Conservation (phyloP, 257 asterid genomes). For the Eucommia ulmoides region DNA sequence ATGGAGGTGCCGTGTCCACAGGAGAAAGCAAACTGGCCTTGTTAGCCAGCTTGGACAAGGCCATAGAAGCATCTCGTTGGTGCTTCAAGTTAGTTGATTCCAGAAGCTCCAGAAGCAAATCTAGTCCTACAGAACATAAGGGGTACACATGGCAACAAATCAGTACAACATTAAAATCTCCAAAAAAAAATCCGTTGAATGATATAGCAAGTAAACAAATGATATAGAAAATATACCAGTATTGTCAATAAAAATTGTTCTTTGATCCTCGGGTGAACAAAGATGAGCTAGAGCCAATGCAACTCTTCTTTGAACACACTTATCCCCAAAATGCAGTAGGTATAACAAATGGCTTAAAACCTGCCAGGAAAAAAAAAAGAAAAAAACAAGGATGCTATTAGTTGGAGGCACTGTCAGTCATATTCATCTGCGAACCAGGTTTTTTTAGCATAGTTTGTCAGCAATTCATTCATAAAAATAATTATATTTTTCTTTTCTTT, state of each 20-base stretch:
- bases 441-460: no score
- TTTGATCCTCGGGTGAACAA: constrained; percentile 83
- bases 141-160: constrained; percentile 8
- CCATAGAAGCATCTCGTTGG: constrained; percentile 71
- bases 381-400: neutral
- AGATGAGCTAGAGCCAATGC: constrained; percentile 94
- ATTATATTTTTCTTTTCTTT: no score
- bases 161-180: no score
- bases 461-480: no score
- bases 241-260: constrained; percentile 61
- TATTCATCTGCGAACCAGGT: no score
- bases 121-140: constrained; percentile 45
- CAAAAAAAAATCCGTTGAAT: no score
- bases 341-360: constrained; percentile 78
- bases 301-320: constrained; percentile 63
- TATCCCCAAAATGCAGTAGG: constrained; percentile 80
- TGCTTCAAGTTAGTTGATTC: constrained; percentile 49
- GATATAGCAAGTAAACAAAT: constrained; percentile 5
- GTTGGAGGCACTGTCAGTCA: neutral
- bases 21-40: constrained; percentile 79
- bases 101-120: constrained; percentile 74
- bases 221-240: constrained; percentile 36
- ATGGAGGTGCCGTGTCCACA: constrained; percentile 94
- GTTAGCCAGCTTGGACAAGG: constrained; percentile 67
- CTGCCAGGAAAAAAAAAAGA: constrained; percentile 21